Evolutionary conservation across 768 basidiomycete species (phyloP), one percentile per base, ranked within the genome.

Genomic region (Cytidiella melzeri): DNA sequence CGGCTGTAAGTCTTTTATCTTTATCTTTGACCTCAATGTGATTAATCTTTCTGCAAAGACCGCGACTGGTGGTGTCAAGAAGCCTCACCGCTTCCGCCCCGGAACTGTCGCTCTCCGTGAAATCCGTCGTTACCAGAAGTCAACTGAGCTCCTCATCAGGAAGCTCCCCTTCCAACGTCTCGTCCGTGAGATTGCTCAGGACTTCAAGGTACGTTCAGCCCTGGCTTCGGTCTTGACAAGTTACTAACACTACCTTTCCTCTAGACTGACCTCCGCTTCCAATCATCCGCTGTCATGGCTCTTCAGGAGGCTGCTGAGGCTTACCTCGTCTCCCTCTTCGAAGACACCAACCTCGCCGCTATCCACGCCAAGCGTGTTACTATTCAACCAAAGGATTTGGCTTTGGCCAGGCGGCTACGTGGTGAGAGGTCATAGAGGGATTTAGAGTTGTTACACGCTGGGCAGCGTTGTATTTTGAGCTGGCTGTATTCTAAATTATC

Each of bases 131-230:
- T 69, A 69, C 61, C 67, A 69, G 57, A 69, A 69, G 58, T 69
- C 67, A 28, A 69, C 67, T 5, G 67, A 69, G 57, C 64, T 69
- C 5, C 65, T 69, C 56, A 69, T 69, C 55, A 64, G 67, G 51
- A 69, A 81, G 68, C 76, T 82, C 48, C 79, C 79, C 52, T 81
- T 81, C 80, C 80, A 81, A 62, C 76, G 79, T 51, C 74, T 82
- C 46, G 80, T 81, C 46, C 75, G 74, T 56, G 80, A 81, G 58
- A 81, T 81, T 57, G 80, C 80, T 28, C 80, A 81, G 66, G 80
- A 81, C 65, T 81, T 80, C 69, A 81, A 82, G 74, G 73, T 73
- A 34, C 37, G 64, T 52, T 1, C 9, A 11, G 48, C 48, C 12
- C 37, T 25, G 6, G n/a, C 20, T 18, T 5, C 25, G 20, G 23